Conservation (phyloP, 495 filamentous ascomycete species). For the Penicillium ucsense region DNA sequence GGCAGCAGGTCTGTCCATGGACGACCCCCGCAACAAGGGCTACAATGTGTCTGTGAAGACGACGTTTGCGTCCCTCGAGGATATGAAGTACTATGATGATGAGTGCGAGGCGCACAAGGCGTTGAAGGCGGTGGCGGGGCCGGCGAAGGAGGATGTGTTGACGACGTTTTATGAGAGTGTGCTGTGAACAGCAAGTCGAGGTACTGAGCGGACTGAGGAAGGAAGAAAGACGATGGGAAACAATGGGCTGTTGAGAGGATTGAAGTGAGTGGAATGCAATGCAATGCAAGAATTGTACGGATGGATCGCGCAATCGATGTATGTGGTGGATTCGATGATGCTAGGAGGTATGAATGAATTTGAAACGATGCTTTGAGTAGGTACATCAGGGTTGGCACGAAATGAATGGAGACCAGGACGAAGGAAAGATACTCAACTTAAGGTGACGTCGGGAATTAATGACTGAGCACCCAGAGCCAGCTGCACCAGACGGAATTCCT, state of each 20-base stretch:
- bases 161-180: constrained; percentile 41
- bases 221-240: not conserved
- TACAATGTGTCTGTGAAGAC: constrained; percentile 51
- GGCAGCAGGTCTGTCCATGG: constrained; percentile 32
- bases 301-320: too few species aligned
- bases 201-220: not conserved
- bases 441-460: too few species aligned
- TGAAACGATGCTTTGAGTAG: not conserved
- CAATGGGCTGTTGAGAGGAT: not conserved
- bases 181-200: too few species aligned
- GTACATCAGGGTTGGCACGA: too few species aligned
- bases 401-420: too few species aligned
- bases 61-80: constrained; percentile 51
- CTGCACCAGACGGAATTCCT: too few species aligned
- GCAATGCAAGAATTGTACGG: not conserved
- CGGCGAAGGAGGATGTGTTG: constrained; percentile 35
- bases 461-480: too few species aligned
- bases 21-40: constrained; percentile 51
- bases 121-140: constrained; percentile 41
- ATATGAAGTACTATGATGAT: constrained; percentile 62
- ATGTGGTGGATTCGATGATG: not conserved
- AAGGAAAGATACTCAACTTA: too few species aligned
- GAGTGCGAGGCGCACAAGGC: constrained; percentile 52
- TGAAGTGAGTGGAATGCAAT: not conserved
- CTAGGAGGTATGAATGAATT: not conserved